Evolutionary conservation across 2,329 filamentous ascomycete genomes (phyloP), one percentile per base, ranked within the genome.

Genomic region (Fusarium keratoplasticum): DNA sequence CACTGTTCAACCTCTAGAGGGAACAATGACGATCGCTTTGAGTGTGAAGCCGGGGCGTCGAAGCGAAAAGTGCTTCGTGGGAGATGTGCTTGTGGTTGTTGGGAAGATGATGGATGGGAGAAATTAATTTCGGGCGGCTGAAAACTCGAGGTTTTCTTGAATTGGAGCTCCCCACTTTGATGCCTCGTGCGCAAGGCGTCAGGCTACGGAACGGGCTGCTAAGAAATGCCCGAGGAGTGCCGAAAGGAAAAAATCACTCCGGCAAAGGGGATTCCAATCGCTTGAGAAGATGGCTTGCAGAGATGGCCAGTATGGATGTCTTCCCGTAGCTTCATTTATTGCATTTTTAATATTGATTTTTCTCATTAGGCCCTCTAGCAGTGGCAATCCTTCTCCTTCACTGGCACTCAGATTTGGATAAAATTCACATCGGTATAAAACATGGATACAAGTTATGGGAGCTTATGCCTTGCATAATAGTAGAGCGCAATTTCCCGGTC

Each of bases 111-210:
- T 64, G 57, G 54, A 69, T 42, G 40, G 40, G 40, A 42, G 40
- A 60, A 66, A 69, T 66, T 63, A 69, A 67, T 54, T 61, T 25
- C n/a, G 57, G 52, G 62, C 54, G 55, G 29, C 42, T 64, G 62
- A 70, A 73, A 69, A 73, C 29, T 67, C 61, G 73, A 76, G 70
- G 70, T 77, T 79, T 79, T 76, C 66, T 76, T 62, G 70, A 66
- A 71, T 69, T 75, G 70, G 70, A 77, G 76, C 76, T 74, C 76
- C 66, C 77, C 77, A 79, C 77, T 75, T 79, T 79, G 75, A 69
- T 79, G 79, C 79, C 78, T 80, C 70, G 73, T 74, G 78, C 78
- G 72, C 78, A 78, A 80, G 78, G 78, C 78, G 74, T 66, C 72
- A 73, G 66, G 52, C 54, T 42, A 35, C 22, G n/a, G 35, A 18